A percentile compares a stretch with the other conserved stretches of the same genome.
phyloP scores from a whole-genome alignment of 1,284 basidiomycete genomes.

The Pyrrhoderma lamaoense region DNA sequence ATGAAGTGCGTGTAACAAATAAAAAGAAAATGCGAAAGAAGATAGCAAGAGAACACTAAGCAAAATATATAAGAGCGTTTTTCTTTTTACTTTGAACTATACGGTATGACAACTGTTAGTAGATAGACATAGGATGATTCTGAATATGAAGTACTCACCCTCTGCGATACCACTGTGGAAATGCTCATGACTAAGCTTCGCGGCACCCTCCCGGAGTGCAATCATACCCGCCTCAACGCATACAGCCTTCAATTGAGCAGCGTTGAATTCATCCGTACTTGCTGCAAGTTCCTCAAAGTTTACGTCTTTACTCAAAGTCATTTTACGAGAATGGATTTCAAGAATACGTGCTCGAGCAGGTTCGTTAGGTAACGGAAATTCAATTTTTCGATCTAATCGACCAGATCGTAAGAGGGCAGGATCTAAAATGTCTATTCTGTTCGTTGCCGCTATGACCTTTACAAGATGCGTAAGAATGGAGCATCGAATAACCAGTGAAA shows the following conservation, averaged over 20 bases:
- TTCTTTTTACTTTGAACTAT: slow-evolving; percentile 95
- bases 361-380: slow-evolving; percentile 75
- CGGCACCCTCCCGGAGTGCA: slow-evolving; percentile 87
- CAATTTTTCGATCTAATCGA: slow-evolving; percentile 73
- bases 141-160: too few species aligned
- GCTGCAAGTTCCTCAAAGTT: slow-evolving; percentile 74
- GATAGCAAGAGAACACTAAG: slow-evolving; percentile 40
- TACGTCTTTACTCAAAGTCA: slow-evolving; percentile 71
- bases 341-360: slow-evolving; percentile 67
- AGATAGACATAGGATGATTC: slow-evolving; percentile 5
- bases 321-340: slow-evolving; percentile 87
- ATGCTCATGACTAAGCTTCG: slow-evolving; percentile 86
- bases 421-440: slow-evolving; percentile 96
- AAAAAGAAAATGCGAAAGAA: too few species aligned
- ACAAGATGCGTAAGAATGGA: slow-evolving; percentile 9
- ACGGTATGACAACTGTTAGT: slow-evolving; percentile 18
- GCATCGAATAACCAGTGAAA: slow-evolving; percentile 6
- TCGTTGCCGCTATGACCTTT: slow-evolving; percentile 97
- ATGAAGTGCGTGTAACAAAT: too few species aligned
- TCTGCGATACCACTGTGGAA: slow-evolving; percentile 91
- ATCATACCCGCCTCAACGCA: slow-evolving; percentile 99
- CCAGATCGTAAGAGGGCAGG: slow-evolving; percentile 72
- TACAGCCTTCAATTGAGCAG: slow-evolving; percentile 78
- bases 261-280: slow-evolving; percentile 75
- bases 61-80: slow-evolving; percentile 88